A percentile compares a stretch with the other conserved stretches of the same genome.
phyloP scores from a whole-genome alignment of 2,329 filamentous ascomycete genomes.

The Clonostachys rhizophaga region DNA sequence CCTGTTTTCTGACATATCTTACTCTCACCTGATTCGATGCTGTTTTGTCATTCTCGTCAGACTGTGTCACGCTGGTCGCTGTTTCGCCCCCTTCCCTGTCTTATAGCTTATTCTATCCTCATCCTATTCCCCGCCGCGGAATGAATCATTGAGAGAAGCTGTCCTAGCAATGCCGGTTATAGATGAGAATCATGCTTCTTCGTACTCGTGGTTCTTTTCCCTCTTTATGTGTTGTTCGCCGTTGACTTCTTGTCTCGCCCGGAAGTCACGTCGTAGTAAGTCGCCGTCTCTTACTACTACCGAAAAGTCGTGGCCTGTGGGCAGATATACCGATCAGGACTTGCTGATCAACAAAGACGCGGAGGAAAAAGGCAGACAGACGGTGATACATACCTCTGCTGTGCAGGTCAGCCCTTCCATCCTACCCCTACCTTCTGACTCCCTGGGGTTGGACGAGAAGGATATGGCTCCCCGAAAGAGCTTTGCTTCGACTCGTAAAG shows the following conservation, averaged over 20 bases:
- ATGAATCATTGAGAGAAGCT: too few relatives aligned
- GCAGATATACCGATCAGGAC: constrained; percentile 15
- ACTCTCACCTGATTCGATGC: too few relatives aligned
- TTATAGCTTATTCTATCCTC: too few relatives aligned
- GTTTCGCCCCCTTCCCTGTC: too few relatives aligned
- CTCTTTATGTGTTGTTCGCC: constrained; percentile 39
- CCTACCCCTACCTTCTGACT: background rate
- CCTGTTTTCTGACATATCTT: too few relatives aligned
- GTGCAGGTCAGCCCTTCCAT: background rate
- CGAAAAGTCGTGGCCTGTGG: constrained; percentile 16
- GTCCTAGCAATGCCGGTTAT: too few relatives aligned
- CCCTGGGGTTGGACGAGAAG: background rate
- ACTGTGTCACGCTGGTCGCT: too few relatives aligned
- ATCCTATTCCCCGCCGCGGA: too few relatives aligned
- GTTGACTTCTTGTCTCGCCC: constrained; percentile 27
- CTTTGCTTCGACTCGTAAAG: constrained; percentile 26
- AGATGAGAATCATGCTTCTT: too few relatives aligned
- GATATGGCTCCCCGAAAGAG: constrained; percentile 7
- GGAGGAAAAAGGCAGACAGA: constrained; percentile 2
- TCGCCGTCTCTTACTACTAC: constrained; percentile 14
- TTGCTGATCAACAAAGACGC: constrained; percentile 21
- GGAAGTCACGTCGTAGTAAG: constrained; percentile 33
- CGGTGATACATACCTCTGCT: background rate
- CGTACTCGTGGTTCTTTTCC: constrained; percentile 9
- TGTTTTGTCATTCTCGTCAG: too few relatives aligned